Base-by-base conservation (phyloP, 2,329 filamentous ascomycete genomes). In the Elsinoe batatas region DNA sequence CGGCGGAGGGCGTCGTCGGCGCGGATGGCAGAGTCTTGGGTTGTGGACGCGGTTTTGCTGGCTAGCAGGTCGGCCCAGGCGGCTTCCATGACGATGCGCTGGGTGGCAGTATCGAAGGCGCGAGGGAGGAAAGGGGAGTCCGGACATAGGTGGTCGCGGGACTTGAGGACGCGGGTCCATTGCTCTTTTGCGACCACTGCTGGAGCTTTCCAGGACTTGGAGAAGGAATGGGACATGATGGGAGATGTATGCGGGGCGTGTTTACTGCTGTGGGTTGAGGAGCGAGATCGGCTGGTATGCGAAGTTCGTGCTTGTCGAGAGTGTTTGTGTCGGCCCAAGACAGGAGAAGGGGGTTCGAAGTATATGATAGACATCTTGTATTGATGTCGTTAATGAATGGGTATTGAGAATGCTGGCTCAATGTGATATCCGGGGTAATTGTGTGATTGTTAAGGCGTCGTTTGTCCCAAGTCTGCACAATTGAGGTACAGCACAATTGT, bases 71-170 rank as follows among this genome's bases (percentile, higher is more conserved):
- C 54, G 44, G 50, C 32, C 53, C 58, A 61, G 10, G 64, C 63
- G 12, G 53, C 20, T 15, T 51, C 32, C 58, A 60, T 63, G 3
- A 62, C 59, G 15, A 44, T 32, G 12, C 56, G 54, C 32, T 67
- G 64, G 40, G 61, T 40, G n/a, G 54, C 42, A 32, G 61, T 22
- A 55, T 67, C 61, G 58, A 65, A 62, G 54, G 64, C 54, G 7
- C 26, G 26, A 35, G 51, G 32, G 58, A 62, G 66, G 57, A 64
- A 64, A 1, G 61, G 56, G 1, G 64, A 66, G 10, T 64, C 57
- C 1, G 56, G 60, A 53, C 64, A 66, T 46, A 66, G 47, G 22
- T 62, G 60, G 17, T 54, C 42, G 20, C 64, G 61, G 3, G 54
- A 53, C 12, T 60, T 58, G 22, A 62, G 62, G 22, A 63, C 56